Conservation (phyloP, 208 protist species). For the Trypanosoma theileri region DNA sequence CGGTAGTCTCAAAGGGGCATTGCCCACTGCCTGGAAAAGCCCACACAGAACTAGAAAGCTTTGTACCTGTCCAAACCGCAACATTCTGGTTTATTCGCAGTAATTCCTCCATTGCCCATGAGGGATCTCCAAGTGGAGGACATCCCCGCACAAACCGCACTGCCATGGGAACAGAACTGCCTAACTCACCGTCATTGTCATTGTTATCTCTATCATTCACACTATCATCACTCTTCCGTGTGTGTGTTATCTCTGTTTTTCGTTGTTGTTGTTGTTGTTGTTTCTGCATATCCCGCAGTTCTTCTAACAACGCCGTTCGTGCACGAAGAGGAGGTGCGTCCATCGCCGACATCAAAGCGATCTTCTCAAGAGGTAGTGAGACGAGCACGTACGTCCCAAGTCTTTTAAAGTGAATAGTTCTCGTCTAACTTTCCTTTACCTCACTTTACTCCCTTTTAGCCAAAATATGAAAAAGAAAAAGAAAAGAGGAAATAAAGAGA, state of each 20-base stretch:
- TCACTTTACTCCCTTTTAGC: too few species aligned
- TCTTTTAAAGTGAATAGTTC: too few species aligned
- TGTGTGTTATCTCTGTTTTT: not conserved
- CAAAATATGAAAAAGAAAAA: too few species aligned
- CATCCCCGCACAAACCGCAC: slow-evolving; percentile 40
- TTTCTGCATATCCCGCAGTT: slow-evolving; percentile 15
- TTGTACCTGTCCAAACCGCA: slow-evolving; percentile 54
- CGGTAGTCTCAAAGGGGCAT: slow-evolving; percentile 68
- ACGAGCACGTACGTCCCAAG: too few species aligned
- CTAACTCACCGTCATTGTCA: not conserved
- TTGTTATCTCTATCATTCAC: not conserved
- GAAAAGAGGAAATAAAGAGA: too few species aligned
- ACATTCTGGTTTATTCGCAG: slow-evolving; percentile 42
- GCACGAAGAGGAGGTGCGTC: slow-evolving; percentile 5
- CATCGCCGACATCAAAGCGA: not conserved
- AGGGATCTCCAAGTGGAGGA: slow-evolving; percentile 48
- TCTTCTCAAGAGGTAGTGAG: too few species aligned
- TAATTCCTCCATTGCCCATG: slow-evolving; percentile 88
- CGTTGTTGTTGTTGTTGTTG: slow-evolving; percentile 3
- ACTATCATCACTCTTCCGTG: not conserved
- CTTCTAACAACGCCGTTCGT: slow-evolving; percentile 30
- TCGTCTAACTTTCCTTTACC: too few species aligned
- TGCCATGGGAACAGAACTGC: slow-evolving; percentile 2
- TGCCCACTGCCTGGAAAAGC: slow-evolving; percentile 50
- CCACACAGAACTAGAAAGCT: slow-evolving; percentile 62